Evolutionary conservation across 2,329 filamentous ascomycete species (phyloP), one percentile per base, ranked within the genome.

Genomic region (Orbilia brochopaga): DNA sequence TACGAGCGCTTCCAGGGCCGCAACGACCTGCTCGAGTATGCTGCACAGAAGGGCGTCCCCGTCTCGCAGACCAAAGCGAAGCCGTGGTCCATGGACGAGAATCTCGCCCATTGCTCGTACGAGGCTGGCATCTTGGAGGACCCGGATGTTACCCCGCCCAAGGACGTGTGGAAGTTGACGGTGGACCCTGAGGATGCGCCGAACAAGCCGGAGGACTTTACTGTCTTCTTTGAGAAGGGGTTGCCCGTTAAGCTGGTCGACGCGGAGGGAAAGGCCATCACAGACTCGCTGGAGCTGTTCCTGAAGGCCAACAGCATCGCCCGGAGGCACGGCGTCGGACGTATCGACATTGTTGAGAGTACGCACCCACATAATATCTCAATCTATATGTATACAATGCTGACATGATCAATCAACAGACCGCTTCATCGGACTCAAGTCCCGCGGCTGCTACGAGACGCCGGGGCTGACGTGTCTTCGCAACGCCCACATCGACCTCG

Each of bases 91-190:
- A 81, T 85, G 84, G 86, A 88, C 76, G 86, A 88, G 80, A 90
- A 91, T 81, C 78, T 90, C 76, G 88, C 87, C 63, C 90, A 93
- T 81, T 90, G 87, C 83, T 85, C 82, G 73, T 95, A 94, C 80
- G 91, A 95, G 83, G 88, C 88, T 57, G 90, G 90, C 78, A 88
- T 88, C 74, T 83, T 91, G 69, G 88, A 90, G 80, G 86, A 86
- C 74, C 84, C 84, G 48, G 80, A 85, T 78, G 82, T 84, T 76
- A 86, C 87, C 69, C 86, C 90, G 40, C 89, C 90, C 62, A 83
- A 85, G 76, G 89, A 92, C 79, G 90, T 93, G 87, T 93, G 90
- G 90, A 92, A 86, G 77, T 83, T 88, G 77, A 89, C 87, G 66
- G 81, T 85, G 66, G 87, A 89, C 77, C 89, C 89, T 44, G 80